These are phyloP conservation scores for Hypoxylon sp. DNA, from an alignment of 2,329 filamentous ascomycete genomes.

Conservation along the genomic window DNA sequence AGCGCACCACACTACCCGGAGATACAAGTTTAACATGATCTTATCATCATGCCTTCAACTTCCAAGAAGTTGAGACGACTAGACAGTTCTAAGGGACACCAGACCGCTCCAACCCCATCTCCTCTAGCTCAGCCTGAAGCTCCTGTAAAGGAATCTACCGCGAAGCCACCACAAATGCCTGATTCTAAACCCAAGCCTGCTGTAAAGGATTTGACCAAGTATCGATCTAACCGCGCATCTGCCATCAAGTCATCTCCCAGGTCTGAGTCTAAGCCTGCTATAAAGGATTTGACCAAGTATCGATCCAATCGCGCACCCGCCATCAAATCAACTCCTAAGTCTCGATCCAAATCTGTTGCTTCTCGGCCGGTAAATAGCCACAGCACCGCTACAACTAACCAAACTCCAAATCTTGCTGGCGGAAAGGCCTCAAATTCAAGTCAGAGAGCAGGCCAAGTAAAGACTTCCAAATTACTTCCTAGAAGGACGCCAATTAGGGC, in stretches of 20 bases:
- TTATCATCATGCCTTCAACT: conserved; percentile 19
- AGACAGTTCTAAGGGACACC: neutral
- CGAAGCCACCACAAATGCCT: neutral
- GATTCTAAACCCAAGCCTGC: conserved; percentile 16
- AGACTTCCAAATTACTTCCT: neutral
- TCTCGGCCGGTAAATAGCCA: conserved; percentile 9
- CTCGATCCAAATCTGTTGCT: conserved; percentile 2
- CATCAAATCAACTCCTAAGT: conserved; percentile 17
- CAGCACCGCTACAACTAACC: neutral
- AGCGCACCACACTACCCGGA: neutral
- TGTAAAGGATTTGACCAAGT: conserved; percentile 24
- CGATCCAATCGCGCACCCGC: conserved; percentile 5
- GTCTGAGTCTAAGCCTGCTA: conserved; percentile 19
- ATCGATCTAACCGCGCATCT: conserved; percentile 1
- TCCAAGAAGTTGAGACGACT: neutral
- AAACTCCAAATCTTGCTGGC: neutral
- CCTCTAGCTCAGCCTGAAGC: neutral
- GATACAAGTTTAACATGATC: conserved; percentile 11
- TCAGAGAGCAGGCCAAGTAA: neutral
- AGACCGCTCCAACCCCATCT: neutral
- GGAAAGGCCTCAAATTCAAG: neutral
- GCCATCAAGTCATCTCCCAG: conserved; percentile 19
- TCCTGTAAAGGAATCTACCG: neutral
- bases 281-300: conserved; percentile 23
- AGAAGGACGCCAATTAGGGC: neutral